Evolutionary conservation across 495 filamentous ascomycete species (phyloP), one percentile per base, ranked within the genome.

Genomic region (Patellaria atrata): DNA sequence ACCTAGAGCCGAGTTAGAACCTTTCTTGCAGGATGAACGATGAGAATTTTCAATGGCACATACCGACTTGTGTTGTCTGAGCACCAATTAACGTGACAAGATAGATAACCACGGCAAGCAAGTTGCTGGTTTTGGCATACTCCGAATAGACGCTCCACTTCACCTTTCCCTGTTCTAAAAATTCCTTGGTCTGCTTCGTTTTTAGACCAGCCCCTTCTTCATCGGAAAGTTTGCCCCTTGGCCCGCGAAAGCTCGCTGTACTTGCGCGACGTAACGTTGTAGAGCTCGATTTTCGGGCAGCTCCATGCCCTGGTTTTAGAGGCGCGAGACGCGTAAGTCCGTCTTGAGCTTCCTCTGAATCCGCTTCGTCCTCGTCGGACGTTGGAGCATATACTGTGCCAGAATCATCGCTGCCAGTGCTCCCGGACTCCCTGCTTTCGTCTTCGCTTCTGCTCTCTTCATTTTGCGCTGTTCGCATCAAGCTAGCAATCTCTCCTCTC

Each of bases 121-220:
- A 55, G 50, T 96, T 94, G 62, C 81, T 93, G 12, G 82, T 82
- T 58, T 87, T 94, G 22, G 86, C 86, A 50, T 96, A 94, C 29
- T 60, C 53, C 4, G 41, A 31, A 38, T 61, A 60, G 22, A 60
- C 56, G 46, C 74, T 69, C 84, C 91, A 94, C 56, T 93, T 94
- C 38, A 99, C 91, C 52, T 94, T 93, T 29, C 91, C 91, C 54
- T 96, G 83, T 53, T 94, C 81, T 0, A 70, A 71, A 33, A 73
- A 72, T 55, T 99, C 91, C 52, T 91, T 85, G 11, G 67, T 72
- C 55, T 93, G 84, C 47, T 73, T 82, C 38, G 77, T 82, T 62
- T 80, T 93, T 40, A 70, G 51, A 8, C 55, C 57, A 10, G 63
- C 59, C 25, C 73, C 79, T 48, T 93, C 89, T 51, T 94, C 81